Percentiles rank a stretch among this genome's conserved stretches.
Evolutionary conservation across 345 rosid species (phyloP).

Genomic region (Sonneratia alba): DNA sequence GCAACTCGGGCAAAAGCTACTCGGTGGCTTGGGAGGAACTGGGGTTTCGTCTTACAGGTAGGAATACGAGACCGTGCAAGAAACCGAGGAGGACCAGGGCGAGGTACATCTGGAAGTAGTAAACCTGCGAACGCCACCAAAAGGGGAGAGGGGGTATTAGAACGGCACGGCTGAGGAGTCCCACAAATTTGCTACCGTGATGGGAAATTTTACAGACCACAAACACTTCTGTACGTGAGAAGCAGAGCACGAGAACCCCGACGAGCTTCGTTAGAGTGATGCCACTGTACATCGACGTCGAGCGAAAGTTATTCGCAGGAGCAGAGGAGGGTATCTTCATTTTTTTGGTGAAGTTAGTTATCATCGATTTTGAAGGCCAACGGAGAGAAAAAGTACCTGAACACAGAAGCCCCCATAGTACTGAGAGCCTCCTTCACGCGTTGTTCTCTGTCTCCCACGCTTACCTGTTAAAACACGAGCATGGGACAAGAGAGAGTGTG

Average conservation of each 20-base stretch:
- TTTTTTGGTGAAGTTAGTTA: neutral
- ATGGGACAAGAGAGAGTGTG: neutral
- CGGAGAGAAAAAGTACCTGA: slow-evolving; percentile 45
- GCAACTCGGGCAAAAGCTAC: neutral
- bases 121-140: slow-evolving; percentile 37
- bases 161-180: neutral
- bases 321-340: neutral
- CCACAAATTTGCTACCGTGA: neutral
- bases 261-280: slow-evolving; percentile 91
- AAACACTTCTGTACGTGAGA: slow-evolving; percentile 89
- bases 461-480: slow-evolving; percentile 38
- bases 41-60: slow-evolving; percentile 56
- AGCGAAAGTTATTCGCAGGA: neutral
- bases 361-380: neutral
- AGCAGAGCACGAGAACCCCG: slow-evolving; percentile 89
- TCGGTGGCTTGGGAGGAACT: neutral
- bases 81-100: slow-evolving; percentile 93
- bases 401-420: slow-evolving; percentile 98
- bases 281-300: slow-evolving; percentile 41
- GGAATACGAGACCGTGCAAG: slow-evolving; percentile 83
- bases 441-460: slow-evolving; percentile 61
- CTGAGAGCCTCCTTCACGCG: slow-evolving; percentile 72
- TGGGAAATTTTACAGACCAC: slow-evolving; percentile 42
- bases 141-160: neutral
- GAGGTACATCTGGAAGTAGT: slow-evolving; percentile 95